A percentile compares a stretch with the other conserved stretches of the same genome.
These are phyloP conservation scores for Clohesyomyces aquaticus DNA, from an alignment of 495 filamentous ascomycete species.

Conservation along the genomic window DNA sequence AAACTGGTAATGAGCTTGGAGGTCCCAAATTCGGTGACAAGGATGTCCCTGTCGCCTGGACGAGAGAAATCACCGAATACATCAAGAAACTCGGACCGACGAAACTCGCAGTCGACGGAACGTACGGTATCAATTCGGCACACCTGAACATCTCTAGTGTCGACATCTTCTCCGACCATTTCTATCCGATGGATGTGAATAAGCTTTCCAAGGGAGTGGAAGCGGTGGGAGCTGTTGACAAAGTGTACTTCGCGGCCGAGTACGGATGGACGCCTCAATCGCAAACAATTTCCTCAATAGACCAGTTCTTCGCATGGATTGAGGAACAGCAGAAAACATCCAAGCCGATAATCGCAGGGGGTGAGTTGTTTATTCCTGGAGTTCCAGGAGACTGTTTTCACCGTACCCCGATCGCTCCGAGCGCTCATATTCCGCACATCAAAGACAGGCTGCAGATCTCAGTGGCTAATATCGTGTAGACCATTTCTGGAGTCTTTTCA, in stretches of 20 bases:
- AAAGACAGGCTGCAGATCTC: no score
- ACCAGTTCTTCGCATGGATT: slow-evolving; percentile 52
- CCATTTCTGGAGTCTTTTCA: slow-evolving; percentile 49
- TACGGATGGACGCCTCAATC: slow-evolving; percentile 56
- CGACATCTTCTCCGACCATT: slow-evolving; percentile 59
- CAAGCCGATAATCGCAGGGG: slow-evolving; percentile 48
- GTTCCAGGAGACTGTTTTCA: background rate
- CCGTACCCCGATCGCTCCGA: background rate
- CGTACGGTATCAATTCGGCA: slow-evolving; percentile 58
- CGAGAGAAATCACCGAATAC: slow-evolving; percentile 52
- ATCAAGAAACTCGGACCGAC: slow-evolving; percentile 56
- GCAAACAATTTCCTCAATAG: slow-evolving; percentile 44
- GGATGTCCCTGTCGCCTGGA: slow-evolving; percentile 56
- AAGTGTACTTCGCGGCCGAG: slow-evolving; percentile 57
- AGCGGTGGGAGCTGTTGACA: slow-evolving; percentile 49
- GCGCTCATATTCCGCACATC: background rate
- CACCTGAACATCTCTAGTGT: slow-evolving; percentile 54
- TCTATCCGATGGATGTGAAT: slow-evolving; percentile 54
- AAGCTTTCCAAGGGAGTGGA: slow-evolving; percentile 52
- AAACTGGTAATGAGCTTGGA: slow-evolving; percentile 60
- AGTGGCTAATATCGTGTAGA: slow-evolving; percentile 19
- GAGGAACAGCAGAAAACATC: slow-evolving; percentile 46
- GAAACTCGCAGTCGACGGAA: slow-evolving; percentile 59
- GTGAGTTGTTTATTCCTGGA: slow-evolving; percentile 41
- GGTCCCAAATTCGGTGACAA: slow-evolving; percentile 56